Base-by-base conservation (phyloP, 2,329 filamentous ascomycete species). In the Aplosporella prunicola region DNA sequence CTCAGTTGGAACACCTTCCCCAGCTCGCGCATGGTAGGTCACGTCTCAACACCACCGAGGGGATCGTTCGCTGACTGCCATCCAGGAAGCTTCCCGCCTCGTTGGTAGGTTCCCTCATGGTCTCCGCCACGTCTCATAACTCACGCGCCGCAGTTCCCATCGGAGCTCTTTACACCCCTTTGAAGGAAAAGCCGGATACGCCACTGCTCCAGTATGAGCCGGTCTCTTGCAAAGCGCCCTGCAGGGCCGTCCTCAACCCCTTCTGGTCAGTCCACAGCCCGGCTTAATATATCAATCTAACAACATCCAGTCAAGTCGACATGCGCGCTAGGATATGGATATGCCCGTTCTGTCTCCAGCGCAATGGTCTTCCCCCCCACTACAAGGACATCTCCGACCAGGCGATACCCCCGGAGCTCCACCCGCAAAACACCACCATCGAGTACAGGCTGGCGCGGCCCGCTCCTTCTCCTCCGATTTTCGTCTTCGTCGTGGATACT, bases 1-100 rank as follows among this genome's bases (percentile, higher is more conserved):
- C 73, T 98, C 48, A 95, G 89, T 66, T 98, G 91, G 91, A 98
- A 98, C 61, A 93, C 93, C 44, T 93, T 98, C 56, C 91, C 91
- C 33, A 95, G 88, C 69, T 89, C 89, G 56, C 86, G 91, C 60
- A 95, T 98, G 87, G 88, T 61, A 53, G 17, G 52, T 41, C 28
- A 22, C 27, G 28, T 41, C 25, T 13, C n/a, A 2, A 5, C 10
- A 18, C 20, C 23, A 16, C 11, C n/a, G 15, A 4, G 14, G 6
- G 10, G 11, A 11, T 11, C 45, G 22, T 40, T 18, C 35, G 20
- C 41, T 43, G 24, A 45, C 32, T 5, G 5, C 34, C 20, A n/a
- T 48, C 47, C 52, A 93, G 84, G 88, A 95, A 79, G 88, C 88
- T 40, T 94, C 87, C 43, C 78, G 88, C 44, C 78, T 95, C 37